Evolutionary conservation across 441 rosid species (phyloP), one percentile per base, ranked within the genome.

Genomic region (Gossypium davidsonii): DNA sequence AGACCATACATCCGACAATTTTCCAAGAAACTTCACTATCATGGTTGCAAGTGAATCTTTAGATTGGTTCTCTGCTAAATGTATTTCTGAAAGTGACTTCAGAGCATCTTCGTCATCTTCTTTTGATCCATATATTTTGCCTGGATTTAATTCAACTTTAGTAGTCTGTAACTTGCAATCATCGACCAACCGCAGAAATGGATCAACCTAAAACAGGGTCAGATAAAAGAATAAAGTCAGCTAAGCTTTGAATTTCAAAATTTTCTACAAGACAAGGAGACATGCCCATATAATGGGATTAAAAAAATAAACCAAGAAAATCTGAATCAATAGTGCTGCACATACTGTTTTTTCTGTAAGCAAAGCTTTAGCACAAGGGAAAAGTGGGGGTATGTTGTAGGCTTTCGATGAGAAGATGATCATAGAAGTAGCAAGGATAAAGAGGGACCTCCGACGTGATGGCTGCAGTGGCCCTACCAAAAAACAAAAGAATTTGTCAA

Each of bases 341-440:
- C 86, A 6, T 80, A 89, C 98, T 76, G 79, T 89, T 83, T 82
- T 87, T 28, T 87, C 94, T 1, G 91, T 80, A 69, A 94, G 81
- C 52, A 86, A 76, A 56, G 85, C 83, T 82, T 90, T 92, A 9
- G 89, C 96, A 81, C 76, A 79, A 31, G 81, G 80, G 81, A 85
- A 71, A 75, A 89, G 86, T 74, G 92, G 92, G n/a, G 84, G 84
- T 52, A 92, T 81, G 70, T 85, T 85, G 82, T 82, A 89, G 65
- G 94, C 94, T 85, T 84, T 87, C 66, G 99, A 85, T 21, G 89
- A 81, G 82, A 94, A 91, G 70, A 90, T 79, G 49, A 91, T 90
- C 98, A 92, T 91, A 17, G 89, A 82, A 79, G 91, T 85, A 49
- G 93, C 87, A 74, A 94, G 73, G 44, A 82, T 90, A 66, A 83